Base-by-base conservation (phyloP, 2,329 filamentous ascomycete genomes). In the Escovopsis sp. region DNA sequence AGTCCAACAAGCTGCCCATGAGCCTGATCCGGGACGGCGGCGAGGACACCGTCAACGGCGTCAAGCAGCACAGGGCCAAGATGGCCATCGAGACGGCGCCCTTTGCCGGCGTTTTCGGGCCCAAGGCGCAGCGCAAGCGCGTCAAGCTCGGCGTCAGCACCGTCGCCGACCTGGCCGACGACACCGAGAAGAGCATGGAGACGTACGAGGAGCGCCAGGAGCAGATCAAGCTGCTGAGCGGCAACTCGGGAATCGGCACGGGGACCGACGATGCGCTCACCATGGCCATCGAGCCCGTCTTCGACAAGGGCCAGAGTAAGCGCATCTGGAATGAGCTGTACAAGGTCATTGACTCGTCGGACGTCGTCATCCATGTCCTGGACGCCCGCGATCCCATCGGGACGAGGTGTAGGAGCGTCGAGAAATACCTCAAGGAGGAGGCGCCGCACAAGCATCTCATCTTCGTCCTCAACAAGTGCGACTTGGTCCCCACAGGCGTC, bases 1-100 rank as follows among this genome's bases (percentile, higher is more conserved):
- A 95, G 69, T 83, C 84, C 51, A 96, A 96, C 65, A 96, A 96
- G 68, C 73, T 98, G 39, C 91, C 91, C 35, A 89, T 98, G 86
- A 89, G 80, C 52, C 67, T 98, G 60, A 94, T 98, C 57, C 75
- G 79, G 47, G 89, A 96, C 55, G 76, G 75, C 43, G 72, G 75
- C 43, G 72, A 81, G 73, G 79, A 62, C 44, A 59, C 55, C 38
- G 75, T 80, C 52, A 89, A 94, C 55, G 89, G 88, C 0, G 62
- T 94, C 45, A 93, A 94, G 66, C 79, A 94, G 60, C 89, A 96
- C 63, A 75, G 84, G 57, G 89, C 89, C 34, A 96, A 94, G 70
- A 94, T 95, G 68, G 77, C 85, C 9, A 82, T 96, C 39, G 87
- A 94, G 66, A 84, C 80, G 15, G 75, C 82, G 30, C 86, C 88